phyloP scores from a whole-genome alignment of 805 yeast genomes.

The Yarrowia sp. region DNA sequence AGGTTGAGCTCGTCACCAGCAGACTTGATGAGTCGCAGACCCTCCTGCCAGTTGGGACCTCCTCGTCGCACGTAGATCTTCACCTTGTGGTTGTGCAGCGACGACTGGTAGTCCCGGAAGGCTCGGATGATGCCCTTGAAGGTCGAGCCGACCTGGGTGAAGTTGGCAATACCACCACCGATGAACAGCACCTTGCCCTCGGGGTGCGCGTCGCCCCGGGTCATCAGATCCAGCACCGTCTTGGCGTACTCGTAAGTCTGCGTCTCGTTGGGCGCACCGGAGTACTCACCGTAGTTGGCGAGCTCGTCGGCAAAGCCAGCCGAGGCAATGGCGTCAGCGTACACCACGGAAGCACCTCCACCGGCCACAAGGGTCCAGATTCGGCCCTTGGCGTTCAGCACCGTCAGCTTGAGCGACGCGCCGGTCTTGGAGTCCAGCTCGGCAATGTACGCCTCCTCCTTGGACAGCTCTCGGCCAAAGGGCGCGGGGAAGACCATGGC shows the following conservation, averaged over 20 bases:
- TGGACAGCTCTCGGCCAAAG: slow-evolving; percentile 55
- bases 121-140: slow-evolving; percentile 60
- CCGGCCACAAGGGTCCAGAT: slow-evolving; percentile 59
- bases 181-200: slow-evolving; percentile 56
- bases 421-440: slow-evolving; percentile 59
- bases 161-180: slow-evolving; percentile 59
- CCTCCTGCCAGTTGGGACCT: slow-evolving; percentile 60
- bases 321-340: slow-evolving; percentile 58
- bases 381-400: slow-evolving; percentile 54
- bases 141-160: slow-evolving; percentile 57
- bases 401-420: slow-evolving; percentile 56
- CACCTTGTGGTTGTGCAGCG: slow-evolving; percentile 53
- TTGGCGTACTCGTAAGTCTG: slow-evolving; percentile 58
- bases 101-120: slow-evolving; percentile 53
- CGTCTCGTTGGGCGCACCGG: slow-evolving; percentile 58
- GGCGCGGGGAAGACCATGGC: slow-evolving; percentile 60
- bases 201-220: slow-evolving; percentile 50
- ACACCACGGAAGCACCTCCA: slow-evolving; percentile 58
- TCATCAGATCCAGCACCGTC: slow-evolving; percentile 57
- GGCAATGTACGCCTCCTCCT: slow-evolving; percentile 57
- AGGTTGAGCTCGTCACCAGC: slow-evolving; percentile 56
- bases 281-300: slow-evolving; percentile 58
- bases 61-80: slow-evolving; percentile 56
- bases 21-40: slow-evolving; percentile 54
- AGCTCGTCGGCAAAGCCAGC: slow-evolving; percentile 56